Evolutionary conservation across 371 early-diverging fungal species (phyloP).

Genomic region (Haplosporangium sp.): DNA sequence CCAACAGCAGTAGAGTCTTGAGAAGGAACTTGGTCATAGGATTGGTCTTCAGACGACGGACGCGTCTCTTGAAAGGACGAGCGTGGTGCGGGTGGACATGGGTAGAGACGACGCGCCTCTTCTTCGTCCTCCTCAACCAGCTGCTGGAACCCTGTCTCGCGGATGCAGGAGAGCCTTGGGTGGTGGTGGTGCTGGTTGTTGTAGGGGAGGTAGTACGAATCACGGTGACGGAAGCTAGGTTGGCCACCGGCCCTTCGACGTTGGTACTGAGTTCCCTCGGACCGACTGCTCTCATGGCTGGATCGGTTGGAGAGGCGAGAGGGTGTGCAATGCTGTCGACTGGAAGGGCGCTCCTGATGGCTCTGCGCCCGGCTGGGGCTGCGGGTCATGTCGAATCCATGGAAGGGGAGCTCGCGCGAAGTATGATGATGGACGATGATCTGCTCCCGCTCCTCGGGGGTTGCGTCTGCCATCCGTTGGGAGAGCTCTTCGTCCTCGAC

Average conservation of each 20-base stretch:
- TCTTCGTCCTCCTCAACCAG: not conserved
- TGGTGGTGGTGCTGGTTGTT: slow-evolving; percentile 3
- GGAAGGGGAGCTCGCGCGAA: not conserved
- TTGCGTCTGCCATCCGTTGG: slow-evolving; percentile 26
- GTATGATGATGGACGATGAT: slow-evolving; percentile 24
- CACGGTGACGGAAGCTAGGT: not conserved
- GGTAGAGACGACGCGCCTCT: not conserved
- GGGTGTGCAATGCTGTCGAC: not conserved
- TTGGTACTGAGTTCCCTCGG: not conserved
- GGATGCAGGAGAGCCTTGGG: not conserved
- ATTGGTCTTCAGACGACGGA: not conserved
- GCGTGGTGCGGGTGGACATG: slow-evolving; percentile 4
- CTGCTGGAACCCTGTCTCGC: not conserved
- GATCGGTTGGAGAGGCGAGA: not conserved
- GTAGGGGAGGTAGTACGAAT: not conserved
- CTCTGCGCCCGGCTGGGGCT: not conserved
- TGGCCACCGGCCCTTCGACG: not conserved
- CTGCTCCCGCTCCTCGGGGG: slow-evolving; percentile 36
- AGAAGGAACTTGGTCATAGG: too few relatives aligned
- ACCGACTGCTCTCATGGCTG: not conserved
- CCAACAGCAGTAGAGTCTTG: too few relatives aligned
- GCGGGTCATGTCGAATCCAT: not conserved
- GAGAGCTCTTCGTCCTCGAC: slow-evolving; percentile 42
- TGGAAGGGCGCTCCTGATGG: not conserved
- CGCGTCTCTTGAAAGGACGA: slow-evolving; percentile 9